Conservation (phyloP, 1,139 yeast species). For the Spencermartinsiella ligniputridi region DNA sequence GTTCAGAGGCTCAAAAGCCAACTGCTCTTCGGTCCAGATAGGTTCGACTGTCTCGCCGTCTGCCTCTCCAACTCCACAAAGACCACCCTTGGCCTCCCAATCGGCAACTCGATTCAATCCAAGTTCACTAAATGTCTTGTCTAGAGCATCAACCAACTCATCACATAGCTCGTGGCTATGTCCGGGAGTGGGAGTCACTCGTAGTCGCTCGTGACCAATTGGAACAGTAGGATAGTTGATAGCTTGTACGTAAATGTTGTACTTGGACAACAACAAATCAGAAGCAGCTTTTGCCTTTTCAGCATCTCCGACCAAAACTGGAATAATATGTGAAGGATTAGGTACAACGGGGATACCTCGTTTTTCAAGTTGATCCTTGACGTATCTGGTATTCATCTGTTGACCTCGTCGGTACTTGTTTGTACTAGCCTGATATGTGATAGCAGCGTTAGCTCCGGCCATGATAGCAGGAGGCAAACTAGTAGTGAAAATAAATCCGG, state of each 20-base stretch:
- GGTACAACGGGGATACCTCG: slow-evolving; percentile 94
- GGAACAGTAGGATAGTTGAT: slow-evolving; percentile 98
- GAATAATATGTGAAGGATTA: slow-evolving; percentile 95
- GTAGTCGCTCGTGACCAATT: slow-evolving; percentile 89
- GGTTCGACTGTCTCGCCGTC: slow-evolving; percentile 41
- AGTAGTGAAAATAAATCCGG: slow-evolving; percentile 96
- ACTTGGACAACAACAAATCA: slow-evolving; percentile 77
- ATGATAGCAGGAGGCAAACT: slow-evolving; percentile 94
- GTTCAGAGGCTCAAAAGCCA: slow-evolving; percentile 36
- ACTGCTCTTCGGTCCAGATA: slow-evolving; percentile 83
- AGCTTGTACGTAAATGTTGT: slow-evolving; percentile 92
- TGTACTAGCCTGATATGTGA: slow-evolving; percentile 77
- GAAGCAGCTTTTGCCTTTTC: slow-evolving; percentile 87
- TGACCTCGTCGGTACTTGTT: slow-evolving; percentile 75
- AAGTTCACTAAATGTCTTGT: slow-evolving; percentile 72
- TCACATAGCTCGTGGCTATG: slow-evolving; percentile 76
- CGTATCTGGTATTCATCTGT: slow-evolving; percentile 81
- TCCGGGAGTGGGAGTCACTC: slow-evolving; percentile 98
- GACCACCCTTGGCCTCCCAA: slow-evolving; percentile 79
- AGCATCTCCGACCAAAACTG: slow-evolving; percentile 92
- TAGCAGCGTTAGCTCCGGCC: slow-evolving; percentile 91
- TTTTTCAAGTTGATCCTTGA: slow-evolving; percentile 62
- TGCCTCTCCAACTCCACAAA: slow-evolving; percentile 74
- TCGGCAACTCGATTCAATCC: slow-evolving; percentile 69
- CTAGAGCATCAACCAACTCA: slow-evolving; percentile 71